Evolutionary conservation across 2,329 filamentous ascomycete genomes (phyloP).

Genomic region (Monilinia polystroma): DNA sequence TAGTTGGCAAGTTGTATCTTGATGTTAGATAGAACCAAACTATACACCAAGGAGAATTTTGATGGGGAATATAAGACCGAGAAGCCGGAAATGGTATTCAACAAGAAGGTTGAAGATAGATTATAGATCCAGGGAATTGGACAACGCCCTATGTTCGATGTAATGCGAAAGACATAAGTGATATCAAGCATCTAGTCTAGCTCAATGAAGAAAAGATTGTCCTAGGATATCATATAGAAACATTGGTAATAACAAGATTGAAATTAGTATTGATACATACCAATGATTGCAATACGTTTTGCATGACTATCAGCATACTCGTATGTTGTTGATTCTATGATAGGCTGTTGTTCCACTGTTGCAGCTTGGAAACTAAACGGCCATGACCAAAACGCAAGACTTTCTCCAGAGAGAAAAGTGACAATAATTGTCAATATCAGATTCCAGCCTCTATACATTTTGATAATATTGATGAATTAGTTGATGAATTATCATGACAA

Average conservation of each 20-base stretch:
- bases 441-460: constrained; percentile 34
- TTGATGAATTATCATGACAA: constrained; percentile 5
- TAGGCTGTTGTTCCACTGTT: constrained; percentile 3
- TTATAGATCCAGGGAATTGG: neutral
- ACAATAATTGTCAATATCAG: constrained; percentile 29
- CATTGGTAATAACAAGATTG: neutral
- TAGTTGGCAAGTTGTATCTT: neutral
- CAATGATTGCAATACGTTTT: constrained; percentile 41
- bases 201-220: neutral
- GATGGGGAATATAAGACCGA: neutral
- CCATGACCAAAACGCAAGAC: constrained; percentile 39
- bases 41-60: neutral
- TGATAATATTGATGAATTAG: constrained; percentile 21
- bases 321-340: constrained; percentile 15
- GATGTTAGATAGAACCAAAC: neutral
- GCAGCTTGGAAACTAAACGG: constrained; percentile 31
- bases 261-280: constrained; percentile 31
- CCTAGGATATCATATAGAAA: neutral
- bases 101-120: neutral
- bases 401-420: constrained; percentile 30
- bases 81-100: neutral
- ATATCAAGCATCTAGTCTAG: neutral
- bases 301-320: constrained; percentile 31
- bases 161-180: neutral
- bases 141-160: constrained; percentile 1